phyloP scores from a whole-genome alignment of 2,329 filamentous ascomycete species.

The Epichloe hybrida region DNA sequence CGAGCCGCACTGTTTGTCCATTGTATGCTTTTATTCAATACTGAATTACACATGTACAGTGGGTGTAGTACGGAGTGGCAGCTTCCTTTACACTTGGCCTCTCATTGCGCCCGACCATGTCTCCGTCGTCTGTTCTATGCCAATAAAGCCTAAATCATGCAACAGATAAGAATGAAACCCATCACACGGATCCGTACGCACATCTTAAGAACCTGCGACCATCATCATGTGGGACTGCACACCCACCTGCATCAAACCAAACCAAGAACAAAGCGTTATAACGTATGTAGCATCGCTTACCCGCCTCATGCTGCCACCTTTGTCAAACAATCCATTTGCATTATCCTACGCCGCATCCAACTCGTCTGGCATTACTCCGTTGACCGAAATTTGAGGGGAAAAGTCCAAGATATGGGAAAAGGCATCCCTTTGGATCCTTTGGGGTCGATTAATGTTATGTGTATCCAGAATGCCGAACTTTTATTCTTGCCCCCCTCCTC shows the following conservation, averaged over 20 bases:
- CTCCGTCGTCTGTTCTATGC: background rate
- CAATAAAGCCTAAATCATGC: background rate
- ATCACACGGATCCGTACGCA: background rate
- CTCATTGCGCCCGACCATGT: background rate
- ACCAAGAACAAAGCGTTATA: background rate
- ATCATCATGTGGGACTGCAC: background rate
- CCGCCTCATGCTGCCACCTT: background rate
- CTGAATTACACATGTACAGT: too few relatives aligned
- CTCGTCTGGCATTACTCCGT: background rate
- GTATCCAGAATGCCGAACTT: background rate
- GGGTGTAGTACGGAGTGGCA: too few relatives aligned
- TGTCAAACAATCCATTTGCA: background rate
- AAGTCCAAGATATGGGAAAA: too few relatives aligned
- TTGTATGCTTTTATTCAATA: too few relatives aligned
- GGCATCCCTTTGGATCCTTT: too few relatives aligned
- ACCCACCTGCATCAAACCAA: background rate
- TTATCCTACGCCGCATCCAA: background rate
- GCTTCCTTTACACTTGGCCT: too few relatives aligned
- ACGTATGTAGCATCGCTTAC: background rate
- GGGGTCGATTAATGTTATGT: too few relatives aligned
- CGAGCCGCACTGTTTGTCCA: too few relatives aligned
- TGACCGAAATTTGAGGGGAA: background rate
- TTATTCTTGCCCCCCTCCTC: too few relatives aligned
- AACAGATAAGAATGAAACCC: background rate
- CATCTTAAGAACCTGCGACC: background rate